These are phyloP conservation scores for Maudiozyma saulgeensis DNA, from an alignment of 805 yeast species.

Conservation along the genomic window DNA sequence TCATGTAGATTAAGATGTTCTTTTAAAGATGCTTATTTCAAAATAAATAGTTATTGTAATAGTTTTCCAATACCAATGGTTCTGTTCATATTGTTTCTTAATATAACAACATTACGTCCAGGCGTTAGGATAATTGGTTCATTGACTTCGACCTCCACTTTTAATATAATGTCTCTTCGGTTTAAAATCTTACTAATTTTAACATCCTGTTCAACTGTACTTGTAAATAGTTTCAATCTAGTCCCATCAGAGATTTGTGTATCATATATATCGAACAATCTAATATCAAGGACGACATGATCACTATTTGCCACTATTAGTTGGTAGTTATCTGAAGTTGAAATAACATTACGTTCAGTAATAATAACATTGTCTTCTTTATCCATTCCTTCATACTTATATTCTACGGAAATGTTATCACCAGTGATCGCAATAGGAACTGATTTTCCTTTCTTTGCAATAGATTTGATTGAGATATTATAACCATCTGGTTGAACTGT, in stretches of 20 bases:
- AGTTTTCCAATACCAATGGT: slow-evolving; percentile 3
- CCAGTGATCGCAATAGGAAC: slow-evolving; percentile 37
- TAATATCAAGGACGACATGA: not conserved
- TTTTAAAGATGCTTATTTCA: too few relatives aligned
- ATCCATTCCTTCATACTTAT: slow-evolving; percentile 6
- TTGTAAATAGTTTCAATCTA: not conserved
- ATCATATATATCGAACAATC: not conserved
- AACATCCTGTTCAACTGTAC: not conserved
- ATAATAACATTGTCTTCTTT: slow-evolving; percentile 2
- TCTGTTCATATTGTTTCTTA: slow-evolving; percentile 3
- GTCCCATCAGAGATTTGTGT: not conserved
- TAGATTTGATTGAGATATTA: not conserved
- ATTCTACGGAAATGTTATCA: slow-evolving; percentile 38
- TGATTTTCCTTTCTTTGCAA: too few relatives aligned
- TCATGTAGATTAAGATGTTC: too few relatives aligned
- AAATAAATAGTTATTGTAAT: not conserved
- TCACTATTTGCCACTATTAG: not conserved
- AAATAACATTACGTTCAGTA: not conserved
- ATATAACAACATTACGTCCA: not conserved
- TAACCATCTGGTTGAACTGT: not conserved
- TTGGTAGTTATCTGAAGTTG: not conserved
- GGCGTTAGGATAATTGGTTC: not conserved
- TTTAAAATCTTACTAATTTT: not conserved
- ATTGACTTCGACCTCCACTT: not conserved
- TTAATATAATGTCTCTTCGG: not conserved